Evolutionary conservation across 23 red algal genomes (phyloP).

Genomic region (Gracilaria caudata): DNA sequence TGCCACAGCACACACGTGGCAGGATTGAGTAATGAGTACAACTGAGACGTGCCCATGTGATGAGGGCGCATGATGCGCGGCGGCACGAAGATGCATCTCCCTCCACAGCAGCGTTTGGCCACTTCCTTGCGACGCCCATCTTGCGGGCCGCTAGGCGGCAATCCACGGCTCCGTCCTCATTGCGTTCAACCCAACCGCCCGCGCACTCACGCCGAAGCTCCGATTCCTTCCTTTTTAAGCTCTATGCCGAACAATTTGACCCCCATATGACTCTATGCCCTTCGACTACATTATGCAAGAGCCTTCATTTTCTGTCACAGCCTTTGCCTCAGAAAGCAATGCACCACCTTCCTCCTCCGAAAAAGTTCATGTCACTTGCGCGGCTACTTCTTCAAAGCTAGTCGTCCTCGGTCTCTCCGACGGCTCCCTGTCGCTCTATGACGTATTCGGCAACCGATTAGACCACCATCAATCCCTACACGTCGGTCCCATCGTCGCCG

Average conservation of each 20-base stretch:
- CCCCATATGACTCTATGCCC: background rate
- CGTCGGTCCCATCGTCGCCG: constrained; percentile 49
- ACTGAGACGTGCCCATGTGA: background rate
- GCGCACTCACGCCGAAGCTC: background rate
- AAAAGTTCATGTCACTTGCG: constrained; percentile 19
- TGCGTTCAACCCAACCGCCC: background rate
- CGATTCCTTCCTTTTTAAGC: background rate
- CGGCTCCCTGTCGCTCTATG: constrained; percentile 59
- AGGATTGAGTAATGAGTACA: background rate
- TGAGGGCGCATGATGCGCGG: background rate
- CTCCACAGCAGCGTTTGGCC: background rate
- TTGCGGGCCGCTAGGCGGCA: constrained; percentile 1
- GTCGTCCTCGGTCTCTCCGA: constrained; percentile 69
- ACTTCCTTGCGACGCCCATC: constrained; percentile 8
- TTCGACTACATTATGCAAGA: constrained; percentile 18
- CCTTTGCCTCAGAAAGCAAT: constrained; percentile 36
- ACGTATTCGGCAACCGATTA: constrained; percentile 69
- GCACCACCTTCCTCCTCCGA: background rate
- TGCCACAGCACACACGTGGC: background rate
- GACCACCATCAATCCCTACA: constrained; percentile 57
- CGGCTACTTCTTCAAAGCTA: constrained; percentile 56
- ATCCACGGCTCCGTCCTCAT: background rate
- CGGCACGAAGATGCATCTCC: background rate
- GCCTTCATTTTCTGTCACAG: constrained; percentile 56
- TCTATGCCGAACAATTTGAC: background rate